Evolutionary conservation across 805 yeast species (phyloP), one percentile per base, ranked within the genome.

Genomic region (Candida xyloterini): DNA sequence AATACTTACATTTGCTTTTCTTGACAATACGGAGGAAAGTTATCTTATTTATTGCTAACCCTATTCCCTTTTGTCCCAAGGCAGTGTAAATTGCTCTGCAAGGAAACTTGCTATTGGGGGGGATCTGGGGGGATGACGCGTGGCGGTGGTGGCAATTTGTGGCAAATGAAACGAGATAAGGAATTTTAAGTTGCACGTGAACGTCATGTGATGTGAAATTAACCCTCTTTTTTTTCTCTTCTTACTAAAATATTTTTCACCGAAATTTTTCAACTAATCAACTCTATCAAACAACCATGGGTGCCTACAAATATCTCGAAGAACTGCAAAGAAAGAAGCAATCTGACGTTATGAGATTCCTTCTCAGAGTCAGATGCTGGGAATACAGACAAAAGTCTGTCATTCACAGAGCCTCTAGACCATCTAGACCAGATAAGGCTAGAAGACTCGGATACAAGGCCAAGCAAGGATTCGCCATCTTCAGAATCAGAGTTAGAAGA

Each of bases 381-480:
- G 99, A 93, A 78, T 93, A 89, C 95, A 90, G 99, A 81, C 99
- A 93, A 80, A 83, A 84, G 81, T 83, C 79, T 67, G 98, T 90
- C 60, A 84, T 93, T 75, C 98, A 93, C 96, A 85, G 99, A 75
- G 97, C 97, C 61, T 63, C 95, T 46, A 88, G 91, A 74, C 99
- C 99, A 66, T 84, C 97, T 61, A 90, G 98, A 78, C 99, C 99
- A 74, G 99, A 93, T 78, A 93, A 93, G 93, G 99, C 99, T 67
- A 91, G 99, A 84, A 88, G 95, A 76, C 84, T 93, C 68, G 99
- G 99, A 63, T 93, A 93, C 96, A 93, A 93, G 85, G 98, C 99
- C 76, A 93, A 93, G 84, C 99, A 93, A 81, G 99, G 99, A 64
- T 93, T 87, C 72, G 96, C 86, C 59, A 80, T 93, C 82, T 93